These are phyloP conservation scores for Blakeslea trispora DNA, from an alignment of 371 early-diverging fungal species.

Conservation along the genomic window DNA sequence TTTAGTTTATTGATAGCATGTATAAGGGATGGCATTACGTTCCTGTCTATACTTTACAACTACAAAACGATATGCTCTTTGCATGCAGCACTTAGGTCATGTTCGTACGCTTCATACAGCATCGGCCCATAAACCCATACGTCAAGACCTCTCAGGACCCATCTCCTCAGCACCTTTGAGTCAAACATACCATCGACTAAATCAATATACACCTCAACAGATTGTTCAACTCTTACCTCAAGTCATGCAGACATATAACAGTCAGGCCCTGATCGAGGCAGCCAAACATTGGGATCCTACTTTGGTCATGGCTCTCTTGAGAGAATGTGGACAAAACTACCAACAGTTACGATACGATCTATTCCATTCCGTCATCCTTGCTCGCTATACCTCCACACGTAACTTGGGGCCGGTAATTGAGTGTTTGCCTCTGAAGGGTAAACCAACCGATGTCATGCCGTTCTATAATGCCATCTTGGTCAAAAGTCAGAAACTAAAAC, in stretches of 20 bases:
- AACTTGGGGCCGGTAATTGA: conserved; percentile 11
- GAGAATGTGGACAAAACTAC: not conserved
- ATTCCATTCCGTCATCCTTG: conserved; percentile 2
- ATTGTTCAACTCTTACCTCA: conserved; percentile 9
- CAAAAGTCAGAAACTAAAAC: conserved; percentile 15
- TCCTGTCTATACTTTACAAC: conserved; percentile 29
- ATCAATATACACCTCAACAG: not conserved
- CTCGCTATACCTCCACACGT: conserved; percentile 8
- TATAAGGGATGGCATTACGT: conserved; percentile 35
- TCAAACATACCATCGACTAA: not conserved
- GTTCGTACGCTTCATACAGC: too few relatives aligned
- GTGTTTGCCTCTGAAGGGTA: conserved; percentile 7
- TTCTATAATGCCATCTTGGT: conserved; percentile 34
- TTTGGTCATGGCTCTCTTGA: conserved; percentile 4
- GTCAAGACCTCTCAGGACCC: too few relatives aligned
- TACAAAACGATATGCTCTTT: not conserved
- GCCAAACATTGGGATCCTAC: conserved; percentile 10
- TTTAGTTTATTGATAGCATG: conserved; percentile 16
- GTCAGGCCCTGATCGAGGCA: conserved; percentile 11
- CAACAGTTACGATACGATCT: conserved; percentile 11
- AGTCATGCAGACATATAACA: not conserved
- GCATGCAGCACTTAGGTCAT: not conserved
- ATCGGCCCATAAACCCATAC: too few relatives aligned
- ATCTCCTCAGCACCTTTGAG: too few relatives aligned
- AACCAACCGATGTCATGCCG: not conserved